Evolutionary conservation across 2,329 filamentous ascomycete genomes (phyloP), one percentile per base, ranked within the genome.

Genomic region (Colletotrichum somersetense): DNA sequence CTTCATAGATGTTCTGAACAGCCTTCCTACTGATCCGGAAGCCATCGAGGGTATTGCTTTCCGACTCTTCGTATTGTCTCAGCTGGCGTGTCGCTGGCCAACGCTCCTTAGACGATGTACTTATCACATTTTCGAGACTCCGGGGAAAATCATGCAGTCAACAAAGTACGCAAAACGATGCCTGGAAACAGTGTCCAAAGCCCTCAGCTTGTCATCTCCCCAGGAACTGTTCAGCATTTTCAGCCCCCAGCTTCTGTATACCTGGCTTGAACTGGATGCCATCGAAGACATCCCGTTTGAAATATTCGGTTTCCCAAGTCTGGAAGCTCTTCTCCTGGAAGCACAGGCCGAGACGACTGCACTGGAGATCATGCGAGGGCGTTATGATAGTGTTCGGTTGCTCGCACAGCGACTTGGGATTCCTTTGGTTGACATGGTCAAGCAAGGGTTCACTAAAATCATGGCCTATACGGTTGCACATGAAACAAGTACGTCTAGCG

Each of bases 121-220:
- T 23, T 99, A 98, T 79, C 93, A 96, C 80, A 95, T 98, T 30
- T 97, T 98, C 76, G 96, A 98, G 80, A 94, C 92, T 0, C 93
- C 95, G 1, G 94, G 93, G 1, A 90, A 91, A 68, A 89, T 97
- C 18, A 82, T 87, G 3, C 82, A 84, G 14, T 92, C 92, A 8
- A 85, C 87, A 26, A 83, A 86, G 26, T 92, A 98, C 81, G 95
- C 96, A 1, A 89, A 88, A 67, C 88, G 88, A 63, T 97, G 94
- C 76, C 85, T 98, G 55, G 79, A 81, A 5, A 85, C 88, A 16
- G 90, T 98, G 42, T 90, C 95, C 5, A 82, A 80, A 16, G 86
- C 87, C 0, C 87, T 98, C 44, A 82, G 86, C 0, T 86, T 98
- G 30, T 81, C 86, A 33, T 89, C 90, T 56, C 86, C 94, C 0